Conservation (phyloP, 208 protist species). For the Willaertia magna region DNA sequence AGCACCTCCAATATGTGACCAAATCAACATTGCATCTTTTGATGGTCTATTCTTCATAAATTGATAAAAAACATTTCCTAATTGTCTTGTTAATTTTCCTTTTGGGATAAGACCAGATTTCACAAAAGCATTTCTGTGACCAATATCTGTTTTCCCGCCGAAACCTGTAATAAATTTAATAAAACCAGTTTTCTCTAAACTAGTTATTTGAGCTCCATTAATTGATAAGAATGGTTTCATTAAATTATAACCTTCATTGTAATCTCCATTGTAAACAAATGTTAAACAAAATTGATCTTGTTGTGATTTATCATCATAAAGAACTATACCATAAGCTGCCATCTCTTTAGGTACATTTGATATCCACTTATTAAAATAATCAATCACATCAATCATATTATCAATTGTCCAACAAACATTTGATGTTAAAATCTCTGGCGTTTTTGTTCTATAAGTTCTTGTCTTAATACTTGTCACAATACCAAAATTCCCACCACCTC, state of each 20-base stretch:
- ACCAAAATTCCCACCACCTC: constrained; percentile 25
- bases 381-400: neutral
- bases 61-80: neutral
- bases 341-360: neutral
- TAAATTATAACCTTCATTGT: neutral
- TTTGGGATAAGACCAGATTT: neutral
- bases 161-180: neutral
- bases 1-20: neutral
- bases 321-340: neutral
- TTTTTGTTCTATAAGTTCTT: neutral
- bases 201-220: neutral
- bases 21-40: neutral
- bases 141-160: neutral
- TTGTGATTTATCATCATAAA: neutral
- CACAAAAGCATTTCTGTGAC: neutral
- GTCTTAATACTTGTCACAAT: constrained; percentile 17
- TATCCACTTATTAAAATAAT: neutral
- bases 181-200: neutral
- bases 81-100: neutral
- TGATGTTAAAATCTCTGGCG: neutral
- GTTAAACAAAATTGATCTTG: neutral
- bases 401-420: neutral
- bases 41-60: neutral
- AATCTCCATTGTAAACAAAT: neutral
- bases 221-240: neutral